phyloP scores from a whole-genome alignment of 495 filamentous ascomycete genomes.

The Penicillium ochrochloron region DNA sequence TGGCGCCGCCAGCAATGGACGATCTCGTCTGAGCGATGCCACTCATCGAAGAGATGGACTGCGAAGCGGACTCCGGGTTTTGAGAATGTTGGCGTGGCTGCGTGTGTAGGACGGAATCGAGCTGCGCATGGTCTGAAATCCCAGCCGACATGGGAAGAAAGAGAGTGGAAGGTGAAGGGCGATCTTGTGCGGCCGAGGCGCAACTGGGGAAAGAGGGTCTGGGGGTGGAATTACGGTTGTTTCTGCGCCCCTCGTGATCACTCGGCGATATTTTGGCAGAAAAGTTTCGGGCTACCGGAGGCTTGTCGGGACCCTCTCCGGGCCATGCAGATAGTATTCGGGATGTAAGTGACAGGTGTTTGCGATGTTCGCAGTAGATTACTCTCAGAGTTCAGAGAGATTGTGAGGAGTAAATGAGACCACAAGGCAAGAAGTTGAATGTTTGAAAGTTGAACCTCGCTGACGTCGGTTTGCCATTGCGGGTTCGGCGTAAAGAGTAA shows the following conservation, averaged over 20 bases:
- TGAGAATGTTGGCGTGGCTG: conserved; percentile 14
- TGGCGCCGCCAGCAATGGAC: conserved; percentile 31
- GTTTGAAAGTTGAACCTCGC: conserved; percentile 5
- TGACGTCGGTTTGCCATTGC: conserved; percentile 32
- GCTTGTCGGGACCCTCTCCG: conserved; percentile 28
- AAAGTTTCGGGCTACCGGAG: conserved; percentile 42
- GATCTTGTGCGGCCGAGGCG: conserved; percentile 26
- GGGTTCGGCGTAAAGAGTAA: conserved; percentile 36
- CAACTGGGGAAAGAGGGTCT: conserved; percentile 25
- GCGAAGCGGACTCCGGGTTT: conserved; percentile 27
- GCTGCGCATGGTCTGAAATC: conserved; percentile 38
- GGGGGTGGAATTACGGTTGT: conserved; percentile 28
- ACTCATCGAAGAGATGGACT: conserved; percentile 41
- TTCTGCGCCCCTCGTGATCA: conserved; percentile 33
- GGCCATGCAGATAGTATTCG: conserved; percentile 2
- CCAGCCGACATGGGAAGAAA: conserved; percentile 37
- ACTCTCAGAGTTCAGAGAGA: not conserved
- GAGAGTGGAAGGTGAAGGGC: conserved; percentile 11
- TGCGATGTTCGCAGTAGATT: not conserved
- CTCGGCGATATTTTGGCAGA: conserved; percentile 34
- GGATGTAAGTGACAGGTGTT: not conserved
- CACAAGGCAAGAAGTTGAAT: conserved; percentile 11
- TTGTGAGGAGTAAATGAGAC: not conserved
- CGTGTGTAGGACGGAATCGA: conserved; percentile 19
- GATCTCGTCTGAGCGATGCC: conserved; percentile 35